Percentiles rank a stretch among this genome's conserved stretches.
Evolutionary conservation across 2,329 filamentous ascomycete genomes (phyloP).

Genomic region (Cercospora citrullina): DNA sequence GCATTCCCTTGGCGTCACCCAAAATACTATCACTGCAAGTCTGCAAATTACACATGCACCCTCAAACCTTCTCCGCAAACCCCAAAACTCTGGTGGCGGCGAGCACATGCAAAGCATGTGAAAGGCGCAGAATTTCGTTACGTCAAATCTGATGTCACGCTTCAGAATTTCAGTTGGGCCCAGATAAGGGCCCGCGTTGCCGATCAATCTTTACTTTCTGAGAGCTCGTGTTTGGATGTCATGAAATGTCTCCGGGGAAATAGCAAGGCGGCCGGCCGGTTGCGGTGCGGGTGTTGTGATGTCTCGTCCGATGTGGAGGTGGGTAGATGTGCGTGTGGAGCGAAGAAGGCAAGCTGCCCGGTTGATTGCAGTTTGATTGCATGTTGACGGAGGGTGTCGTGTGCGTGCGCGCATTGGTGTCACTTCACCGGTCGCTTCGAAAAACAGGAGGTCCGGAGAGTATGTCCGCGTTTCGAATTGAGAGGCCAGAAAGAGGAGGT

Average conservation of each 20-base stretch:
- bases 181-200: background rate
- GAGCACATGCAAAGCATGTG: background rate
- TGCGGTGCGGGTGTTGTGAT: background rate
- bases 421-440: background rate
- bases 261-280: background rate
- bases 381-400: background rate
- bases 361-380: background rate
- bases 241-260: background rate
- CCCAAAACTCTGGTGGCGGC: background rate
- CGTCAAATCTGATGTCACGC: conserved; percentile 8
- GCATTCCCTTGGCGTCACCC: background rate
- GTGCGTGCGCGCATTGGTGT: background rate
- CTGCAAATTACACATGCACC: background rate
- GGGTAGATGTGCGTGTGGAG: background rate
- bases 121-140: background rate
- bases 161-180: background rate
- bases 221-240: background rate
- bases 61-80: background rate
- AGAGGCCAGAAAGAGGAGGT: background rate
- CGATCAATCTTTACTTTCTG: background rate
- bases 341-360: background rate
- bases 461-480: background rate
- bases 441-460: background rate
- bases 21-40: background rate
- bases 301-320: background rate